A percentile compares a stretch with the other conserved stretches of the same genome.
Conservation (phyloP, 2,329 filamentous ascomycete species). For the Metarhizium sp. region DNA sequence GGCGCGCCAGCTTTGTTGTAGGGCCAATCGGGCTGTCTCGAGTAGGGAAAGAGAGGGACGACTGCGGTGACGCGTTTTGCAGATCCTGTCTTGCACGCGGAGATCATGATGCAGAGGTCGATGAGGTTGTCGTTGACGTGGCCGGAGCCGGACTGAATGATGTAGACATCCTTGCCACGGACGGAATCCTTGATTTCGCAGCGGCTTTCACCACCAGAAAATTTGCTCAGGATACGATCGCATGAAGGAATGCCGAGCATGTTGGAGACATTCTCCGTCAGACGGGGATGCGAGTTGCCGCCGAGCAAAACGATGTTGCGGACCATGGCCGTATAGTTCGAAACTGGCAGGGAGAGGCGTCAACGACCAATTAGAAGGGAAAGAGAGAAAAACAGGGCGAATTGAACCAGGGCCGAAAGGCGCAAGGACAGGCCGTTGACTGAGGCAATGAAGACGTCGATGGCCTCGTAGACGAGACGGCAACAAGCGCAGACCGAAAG, state of each 20-base stretch:
- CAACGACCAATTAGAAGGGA: not conserved
- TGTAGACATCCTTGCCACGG: slow-evolving; percentile 96
- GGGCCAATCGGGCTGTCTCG: slow-evolving; percentile 87
- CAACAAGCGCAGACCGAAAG: slow-evolving; percentile 1
- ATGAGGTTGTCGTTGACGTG: slow-evolving; percentile 94
- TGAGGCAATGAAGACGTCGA: not conserved
- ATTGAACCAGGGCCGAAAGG: not conserved
- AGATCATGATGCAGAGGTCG: slow-evolving; percentile 95
- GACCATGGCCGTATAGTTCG: slow-evolving; percentile 54
- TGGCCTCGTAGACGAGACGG: slow-evolving; percentile 3
- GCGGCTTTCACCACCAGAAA: slow-evolving; percentile 88
- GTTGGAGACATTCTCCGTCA: slow-evolving; percentile 80
- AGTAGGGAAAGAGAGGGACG: slow-evolving; percentile 93
- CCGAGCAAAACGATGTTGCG: slow-evolving; percentile 91
- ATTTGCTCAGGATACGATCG: slow-evolving; percentile 79
- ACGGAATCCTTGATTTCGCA: slow-evolving; percentile 96
- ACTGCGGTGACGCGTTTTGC: slow-evolving; percentile 90
- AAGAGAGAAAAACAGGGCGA: not conserved
- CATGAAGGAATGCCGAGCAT: slow-evolving; percentile 80
- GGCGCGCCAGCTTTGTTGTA: slow-evolving; percentile 95
- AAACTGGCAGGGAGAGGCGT: not conserved
- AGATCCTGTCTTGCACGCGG: slow-evolving; percentile 92
- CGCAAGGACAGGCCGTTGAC: not conserved
- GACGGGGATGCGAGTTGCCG: slow-evolving; percentile 82
- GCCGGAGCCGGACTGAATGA: slow-evolving; percentile 87